Evolutionary conservation across 371 early-diverging fungal species (phyloP).

Genomic region (Sanchytrium tribonematis): DNA sequence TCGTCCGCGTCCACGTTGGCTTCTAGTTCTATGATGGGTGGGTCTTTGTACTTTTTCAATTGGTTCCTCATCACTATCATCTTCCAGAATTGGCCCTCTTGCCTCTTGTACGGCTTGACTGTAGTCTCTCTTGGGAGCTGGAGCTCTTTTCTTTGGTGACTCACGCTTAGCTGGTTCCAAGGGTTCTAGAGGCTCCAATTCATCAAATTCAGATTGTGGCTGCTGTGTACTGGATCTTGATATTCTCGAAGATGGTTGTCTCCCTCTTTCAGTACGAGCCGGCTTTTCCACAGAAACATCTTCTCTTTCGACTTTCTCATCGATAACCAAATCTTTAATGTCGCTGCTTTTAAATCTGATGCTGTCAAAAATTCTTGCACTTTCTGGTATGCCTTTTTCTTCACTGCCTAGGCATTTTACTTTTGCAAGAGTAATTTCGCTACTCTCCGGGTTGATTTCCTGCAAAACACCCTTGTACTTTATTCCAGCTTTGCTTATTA

Average conservation of each 20-base stretch:
- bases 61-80: too few species aligned
- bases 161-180: neutral
- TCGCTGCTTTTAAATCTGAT: slow-evolving; percentile 76
- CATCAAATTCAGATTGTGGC: neutral
- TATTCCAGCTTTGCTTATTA: slow-evolving; percentile 65
- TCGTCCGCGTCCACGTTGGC: neutral
- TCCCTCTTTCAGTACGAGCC: too few species aligned
- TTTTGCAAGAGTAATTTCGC: slow-evolving; percentile 64
- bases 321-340: slow-evolving; percentile 39
- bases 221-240: neutral
- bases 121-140: neutral
- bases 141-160: neutral
- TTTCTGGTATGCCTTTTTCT: slow-evolving; percentile 47
- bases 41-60: too few species aligned
- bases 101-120: neutral
- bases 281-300: neutral
- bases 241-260: too few species aligned
- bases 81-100: neutral
- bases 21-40: neutral
- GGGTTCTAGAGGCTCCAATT: neutral
- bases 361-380: slow-evolving; percentile 53
- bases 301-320: neutral
- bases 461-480: slow-evolving; percentile 69
- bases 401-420: slow-evolving; percentile 31
- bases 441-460: slow-evolving; percentile 54